These are phyloP conservation scores for Solanum rostratum DNA, from an alignment of 257 asterid genomes.

Conservation along the genomic window DNA sequence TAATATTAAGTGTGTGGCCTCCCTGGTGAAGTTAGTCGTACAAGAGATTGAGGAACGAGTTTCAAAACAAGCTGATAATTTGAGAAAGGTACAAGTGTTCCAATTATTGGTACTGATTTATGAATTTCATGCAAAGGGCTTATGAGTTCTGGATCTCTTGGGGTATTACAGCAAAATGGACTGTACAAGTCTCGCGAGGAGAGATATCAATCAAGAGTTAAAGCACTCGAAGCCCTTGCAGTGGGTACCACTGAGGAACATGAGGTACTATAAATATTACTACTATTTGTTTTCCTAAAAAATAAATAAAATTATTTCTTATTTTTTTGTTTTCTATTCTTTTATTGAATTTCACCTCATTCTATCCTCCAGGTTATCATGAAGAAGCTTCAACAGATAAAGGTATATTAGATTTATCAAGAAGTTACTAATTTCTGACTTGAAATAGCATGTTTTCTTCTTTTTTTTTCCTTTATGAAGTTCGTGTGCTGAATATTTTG, in stretches of 20 bases:
- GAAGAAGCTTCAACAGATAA: conserved; percentile 45
- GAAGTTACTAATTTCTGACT: not conserved
- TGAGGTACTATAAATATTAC: conserved; percentile 37
- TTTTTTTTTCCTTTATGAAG: not conserved
- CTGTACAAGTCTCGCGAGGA: conserved; percentile 74
- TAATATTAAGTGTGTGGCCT: conserved; percentile 52
- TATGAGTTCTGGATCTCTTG: not conserved
- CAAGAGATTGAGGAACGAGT: conserved; percentile 85
- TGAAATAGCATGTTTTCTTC: not conserved
- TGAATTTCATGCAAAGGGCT: not conserved
- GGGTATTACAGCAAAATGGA: conserved; percentile 59
- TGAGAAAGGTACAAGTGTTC: conserved; percentile 43
- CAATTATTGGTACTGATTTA: not conserved
- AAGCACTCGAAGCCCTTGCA: conserved; percentile 74
- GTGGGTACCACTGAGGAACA: conserved; percentile 73
- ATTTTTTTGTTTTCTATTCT: not conserved
- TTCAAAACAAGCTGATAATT: conserved; percentile 46
- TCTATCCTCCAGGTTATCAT: conserved; percentile 41
- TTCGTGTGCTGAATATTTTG: not conserved
- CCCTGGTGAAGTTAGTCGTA: conserved; percentile 66
- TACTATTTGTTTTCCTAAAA: not conserved
- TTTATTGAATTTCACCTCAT: not conserved
- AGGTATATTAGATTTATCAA: conserved; percentile 16
- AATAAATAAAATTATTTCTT: not conserved
- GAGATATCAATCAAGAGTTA: conserved; percentile 53